Conservation (phyloP, 1,139 yeast genomes). For the Blastobotrys elegans region DNA sequence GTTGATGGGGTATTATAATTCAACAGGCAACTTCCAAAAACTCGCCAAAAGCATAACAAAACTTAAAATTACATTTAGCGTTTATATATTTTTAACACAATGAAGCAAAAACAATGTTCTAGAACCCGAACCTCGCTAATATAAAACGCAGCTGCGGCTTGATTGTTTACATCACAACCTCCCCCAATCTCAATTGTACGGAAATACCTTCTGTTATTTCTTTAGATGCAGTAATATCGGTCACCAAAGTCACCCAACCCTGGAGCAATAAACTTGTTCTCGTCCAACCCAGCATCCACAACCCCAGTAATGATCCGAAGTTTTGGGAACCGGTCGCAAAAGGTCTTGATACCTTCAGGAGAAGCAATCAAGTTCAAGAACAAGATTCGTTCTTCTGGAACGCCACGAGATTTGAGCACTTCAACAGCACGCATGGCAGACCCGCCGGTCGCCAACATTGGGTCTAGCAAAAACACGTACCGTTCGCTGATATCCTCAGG, state of each 20-base stretch:
- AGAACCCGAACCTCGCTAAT: no score
- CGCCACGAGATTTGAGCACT: constrained; percentile 81
- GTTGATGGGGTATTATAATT: no score
- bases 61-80: no score
- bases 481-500: constrained; percentile 88
- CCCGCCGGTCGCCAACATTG: constrained; percentile 98
- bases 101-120: no score
- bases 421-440: constrained; percentile 97
- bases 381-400: constrained; percentile 76
- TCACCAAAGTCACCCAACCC: constrained; percentile 99
- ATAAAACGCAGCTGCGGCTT: no score
- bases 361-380: constrained; percentile 89
- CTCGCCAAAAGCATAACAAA: no score
- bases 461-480: constrained; percentile 86
- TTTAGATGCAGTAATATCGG: constrained; percentile 85
- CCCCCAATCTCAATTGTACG: no score
- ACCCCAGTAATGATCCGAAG: constrained; percentile 92
- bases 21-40: no score
- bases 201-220: no score
- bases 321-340: constrained; percentile 72
- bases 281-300: constrained; percentile 80
- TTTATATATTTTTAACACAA: no score
- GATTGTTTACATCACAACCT: no score
- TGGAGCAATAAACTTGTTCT: constrained; percentile 78
- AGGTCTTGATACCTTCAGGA: constrained; percentile 84